Conservation (phyloP, 805 yeast genomes). For the Isabelozyma heimii region DNA sequence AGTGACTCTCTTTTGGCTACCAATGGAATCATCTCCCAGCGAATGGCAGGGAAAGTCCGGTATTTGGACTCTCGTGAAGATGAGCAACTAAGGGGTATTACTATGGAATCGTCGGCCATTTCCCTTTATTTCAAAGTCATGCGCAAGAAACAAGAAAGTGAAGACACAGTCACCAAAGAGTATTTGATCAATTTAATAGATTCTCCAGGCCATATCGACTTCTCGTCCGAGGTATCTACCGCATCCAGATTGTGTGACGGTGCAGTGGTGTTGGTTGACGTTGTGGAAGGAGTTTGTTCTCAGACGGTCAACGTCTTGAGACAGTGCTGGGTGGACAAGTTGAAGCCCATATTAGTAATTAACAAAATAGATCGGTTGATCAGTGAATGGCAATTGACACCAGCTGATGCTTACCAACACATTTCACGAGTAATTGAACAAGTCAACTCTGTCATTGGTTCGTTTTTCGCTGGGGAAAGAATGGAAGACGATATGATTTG, state of each 20-base stretch:
- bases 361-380: constrained; percentile 89
- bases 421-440: constrained; percentile 79
- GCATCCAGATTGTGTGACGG: constrained; percentile 97
- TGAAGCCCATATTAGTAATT: constrained; percentile 82
- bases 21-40: constrained; percentile 92
- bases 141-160: constrained; percentile 30
- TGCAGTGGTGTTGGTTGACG: constrained; percentile 92
- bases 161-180: constrained; percentile 45
- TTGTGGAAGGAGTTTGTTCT: constrained; percentile 97
- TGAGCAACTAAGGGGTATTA: constrained; percentile 93
- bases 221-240: constrained; percentile 92
- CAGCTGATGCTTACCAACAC: constrained; percentile 83
- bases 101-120: constrained; percentile 96
- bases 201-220: constrained; percentile 99
- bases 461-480: constrained; percentile 88
- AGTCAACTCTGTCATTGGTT: constrained; percentile 91
- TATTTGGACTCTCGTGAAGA: constrained; percentile 92
- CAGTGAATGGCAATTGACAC: constrained; percentile 75
- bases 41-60: constrained; percentile 93
- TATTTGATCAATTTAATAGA: constrained; percentile 89
- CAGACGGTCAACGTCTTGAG: constrained; percentile 93
- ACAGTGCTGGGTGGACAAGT: constrained; percentile 92
- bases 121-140: constrained; percentile 83
- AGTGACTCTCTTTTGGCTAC: constrained; percentile 91
- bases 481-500: constrained; percentile 82